phyloP scores from a whole-genome alignment of 768 basidiomycete species.

The Termitomyces sp. region DNA sequence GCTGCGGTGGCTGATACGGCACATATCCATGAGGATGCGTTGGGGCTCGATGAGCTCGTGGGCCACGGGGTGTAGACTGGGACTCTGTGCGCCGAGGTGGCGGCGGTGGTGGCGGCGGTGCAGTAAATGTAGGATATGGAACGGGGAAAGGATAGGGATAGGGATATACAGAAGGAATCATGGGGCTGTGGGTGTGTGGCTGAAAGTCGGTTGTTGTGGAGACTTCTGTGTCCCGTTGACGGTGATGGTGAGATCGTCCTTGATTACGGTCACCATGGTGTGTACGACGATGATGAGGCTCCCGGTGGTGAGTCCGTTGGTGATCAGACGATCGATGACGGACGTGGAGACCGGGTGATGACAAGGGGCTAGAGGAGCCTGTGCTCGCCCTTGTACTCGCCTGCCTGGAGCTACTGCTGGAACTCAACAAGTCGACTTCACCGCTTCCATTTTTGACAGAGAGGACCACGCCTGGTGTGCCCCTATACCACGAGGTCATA shows the following conservation, averaged over 20 bases:
- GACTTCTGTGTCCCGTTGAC: conserved; percentile 10
- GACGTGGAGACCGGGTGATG: conserved; percentile 6
- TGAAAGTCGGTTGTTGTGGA: conserved; percentile 10
- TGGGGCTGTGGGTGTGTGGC: conserved; percentile 12
- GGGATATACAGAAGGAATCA: conserved; percentile 26
- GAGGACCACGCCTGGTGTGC: conserved; percentile 17
- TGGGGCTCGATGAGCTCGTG: conserved; percentile 16
- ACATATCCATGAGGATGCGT: conserved; percentile 24
- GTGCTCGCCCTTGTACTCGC: conserved; percentile 17
- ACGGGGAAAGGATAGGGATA: conserved; percentile 25
- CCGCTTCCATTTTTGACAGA: conserved; percentile 18
- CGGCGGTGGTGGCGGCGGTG: not conserved
- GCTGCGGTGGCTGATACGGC: conserved; percentile 25
- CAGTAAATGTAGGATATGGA: conserved; percentile 17
- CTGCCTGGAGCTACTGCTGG: conserved; percentile 19
- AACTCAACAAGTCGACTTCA: conserved; percentile 27
- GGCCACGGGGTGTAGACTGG: conserved; percentile 16
- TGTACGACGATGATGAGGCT: conserved; percentile 1
- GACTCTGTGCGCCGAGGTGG: conserved; percentile 7
- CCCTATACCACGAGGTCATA: conserved; percentile 29
- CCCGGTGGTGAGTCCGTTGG: conserved; percentile 14
- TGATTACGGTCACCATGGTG: not conserved
- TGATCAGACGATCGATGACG: conserved; percentile 14
- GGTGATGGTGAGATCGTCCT: conserved; percentile 8
- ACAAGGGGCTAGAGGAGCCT: conserved; percentile 13